A percentile compares a stretch with the other conserved stretches of the same genome.
Evolutionary conservation across 2,329 filamentous ascomycete species (phyloP).

Genomic region (Fusarium paranaense): DNA sequence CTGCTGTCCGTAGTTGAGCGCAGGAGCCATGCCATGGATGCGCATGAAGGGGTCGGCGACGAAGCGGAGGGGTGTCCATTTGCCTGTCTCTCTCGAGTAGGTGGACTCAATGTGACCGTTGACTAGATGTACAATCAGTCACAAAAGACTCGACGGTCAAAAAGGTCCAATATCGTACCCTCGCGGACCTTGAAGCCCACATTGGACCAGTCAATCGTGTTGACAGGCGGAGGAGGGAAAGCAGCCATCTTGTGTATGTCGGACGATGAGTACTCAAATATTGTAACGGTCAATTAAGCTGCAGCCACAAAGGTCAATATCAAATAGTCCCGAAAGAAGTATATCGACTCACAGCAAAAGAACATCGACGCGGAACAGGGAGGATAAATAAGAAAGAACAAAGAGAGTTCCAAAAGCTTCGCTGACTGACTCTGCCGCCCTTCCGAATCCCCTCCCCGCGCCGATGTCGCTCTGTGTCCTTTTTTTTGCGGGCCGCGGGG

Average conservation of each 20-base stretch:
- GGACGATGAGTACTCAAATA: not conserved
- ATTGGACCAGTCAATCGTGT: constrained; percentile 92
- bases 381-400: not conserved
- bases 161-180: constrained; percentile 62
- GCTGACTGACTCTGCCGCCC: constrained; percentile 2
- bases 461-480: constrained; percentile 37
- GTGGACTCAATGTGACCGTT: constrained; percentile 94
- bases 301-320: constrained; percentile 6
- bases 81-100: constrained; percentile 78
- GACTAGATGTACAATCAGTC: constrained; percentile 62
- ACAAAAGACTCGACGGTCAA: not conserved
- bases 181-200: constrained; percentile 94
- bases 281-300: not conserved
- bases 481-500: constrained; percentile 27
- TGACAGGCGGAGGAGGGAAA: constrained; percentile 83
- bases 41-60: constrained; percentile 85
- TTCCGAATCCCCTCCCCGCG: constrained; percentile 16
- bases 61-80: constrained; percentile 84
- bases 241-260: constrained; percentile 55
- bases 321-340: not conserved
- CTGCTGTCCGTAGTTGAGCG: constrained; percentile 96
- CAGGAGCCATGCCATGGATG: constrained; percentile 95
- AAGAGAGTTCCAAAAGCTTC: not conserved
- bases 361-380: not conserved
- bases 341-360: constrained; percentile 7